phyloP scores from a whole-genome alignment of 129 eudicot species.

The Artemisia argyi region DNA sequence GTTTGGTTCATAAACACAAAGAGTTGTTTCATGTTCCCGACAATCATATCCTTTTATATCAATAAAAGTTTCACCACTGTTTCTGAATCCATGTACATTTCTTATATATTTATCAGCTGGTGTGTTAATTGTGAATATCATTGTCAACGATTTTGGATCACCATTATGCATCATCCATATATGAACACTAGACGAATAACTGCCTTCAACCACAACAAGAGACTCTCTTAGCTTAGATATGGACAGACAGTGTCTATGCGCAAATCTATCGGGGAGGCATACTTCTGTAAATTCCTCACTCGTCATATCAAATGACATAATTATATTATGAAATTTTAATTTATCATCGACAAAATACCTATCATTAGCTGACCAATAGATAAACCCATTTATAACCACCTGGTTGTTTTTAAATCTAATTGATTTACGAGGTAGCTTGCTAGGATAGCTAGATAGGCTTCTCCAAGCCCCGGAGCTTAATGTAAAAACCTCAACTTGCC shows the following conservation, averaged over 20 bases:
- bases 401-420: neutral
- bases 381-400: neutral
- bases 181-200: no score
- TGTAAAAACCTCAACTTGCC: constrained; percentile 6
- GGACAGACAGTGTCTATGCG: no score
- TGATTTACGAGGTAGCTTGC: neutral
- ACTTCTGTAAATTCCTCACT: no score
- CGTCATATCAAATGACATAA: constrained; percentile 21
- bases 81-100: neutral
- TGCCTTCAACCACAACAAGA: neutral
- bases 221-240: neutral
- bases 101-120: neutral
- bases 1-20: constrained; percentile 4
- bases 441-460: neutral
- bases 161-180: constrained; percentile 8
- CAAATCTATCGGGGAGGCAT: no score
- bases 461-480: constrained; percentile 7
- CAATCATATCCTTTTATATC: no score
- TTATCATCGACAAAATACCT: neutral
- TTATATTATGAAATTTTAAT: neutral
- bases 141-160: neutral
- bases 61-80: constrained; percentile 1
- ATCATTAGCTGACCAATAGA: neutral
- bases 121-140: neutral
- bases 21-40: no score